Conservation (phyloP, 768 basidiomycete species). For the Guyanaporus albipodus region DNA sequence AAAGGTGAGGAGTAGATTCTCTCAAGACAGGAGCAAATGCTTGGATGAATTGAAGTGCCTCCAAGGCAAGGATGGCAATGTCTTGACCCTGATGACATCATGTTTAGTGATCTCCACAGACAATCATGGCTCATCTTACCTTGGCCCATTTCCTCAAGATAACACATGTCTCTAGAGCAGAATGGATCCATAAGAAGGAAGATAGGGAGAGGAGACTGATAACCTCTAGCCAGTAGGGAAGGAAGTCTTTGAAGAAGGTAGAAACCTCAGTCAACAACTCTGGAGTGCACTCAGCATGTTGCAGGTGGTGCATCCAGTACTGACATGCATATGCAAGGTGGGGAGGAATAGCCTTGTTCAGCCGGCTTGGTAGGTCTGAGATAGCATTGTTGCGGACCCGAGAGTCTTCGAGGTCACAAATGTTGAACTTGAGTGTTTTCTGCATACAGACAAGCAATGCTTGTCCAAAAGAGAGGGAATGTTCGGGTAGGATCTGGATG, state of each 20-base stretch:
- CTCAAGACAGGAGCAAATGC: constrained; percentile 29
- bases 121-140: constrained; percentile 4
- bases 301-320: constrained; percentile 35
- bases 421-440: constrained; percentile 35
- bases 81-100: constrained; percentile 8
- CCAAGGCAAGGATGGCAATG: constrained; percentile 18
- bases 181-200: constrained; percentile 1
- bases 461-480: constrained; percentile 20
- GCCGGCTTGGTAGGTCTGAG: constrained; percentile 8
- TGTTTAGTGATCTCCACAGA: constrained; percentile 1
- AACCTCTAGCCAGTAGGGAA: constrained; percentile 40
- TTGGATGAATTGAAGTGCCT: constrained; percentile 29
- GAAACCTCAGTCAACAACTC: constrained; percentile 15
- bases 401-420: constrained; percentile 36
- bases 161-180: constrained; percentile 11
- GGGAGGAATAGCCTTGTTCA: constrained; percentile 26
- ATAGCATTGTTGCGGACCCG: constrained; percentile 29
- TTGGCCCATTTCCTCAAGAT: constrained; percentile 16
- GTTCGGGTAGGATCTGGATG: constrained; percentile 10
- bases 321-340: constrained; percentile 35
- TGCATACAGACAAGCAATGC: constrained; percentile 32
- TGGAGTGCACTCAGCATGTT: constrained; percentile 4
- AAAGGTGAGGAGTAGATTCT: constrained; percentile 35
- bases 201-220: constrained; percentile 22
- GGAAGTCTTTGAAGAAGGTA: constrained; percentile 19